Evolutionary conservation across 2,329 filamentous ascomycete species (phyloP).

Genomic region (Pseudocercospora fijiensis): DNA sequence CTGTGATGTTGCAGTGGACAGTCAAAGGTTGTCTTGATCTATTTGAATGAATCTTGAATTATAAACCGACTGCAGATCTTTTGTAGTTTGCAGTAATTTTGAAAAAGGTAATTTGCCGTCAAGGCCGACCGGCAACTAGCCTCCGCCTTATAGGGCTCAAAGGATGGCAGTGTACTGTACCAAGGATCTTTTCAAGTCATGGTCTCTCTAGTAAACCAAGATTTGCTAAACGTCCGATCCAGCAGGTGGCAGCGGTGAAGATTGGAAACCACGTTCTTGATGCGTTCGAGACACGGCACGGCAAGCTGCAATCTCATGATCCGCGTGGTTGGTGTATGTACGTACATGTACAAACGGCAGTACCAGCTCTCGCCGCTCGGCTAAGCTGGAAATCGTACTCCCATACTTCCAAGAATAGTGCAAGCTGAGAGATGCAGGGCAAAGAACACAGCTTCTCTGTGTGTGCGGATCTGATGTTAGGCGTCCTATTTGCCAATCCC

Average conservation of each 20-base stretch:
- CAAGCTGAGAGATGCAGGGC: not conserved
- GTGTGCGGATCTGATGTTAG: not conserved
- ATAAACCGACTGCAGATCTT: not conserved
- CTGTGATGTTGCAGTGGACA: not conserved
- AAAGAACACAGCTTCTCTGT: not conserved
- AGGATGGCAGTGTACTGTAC: not conserved
- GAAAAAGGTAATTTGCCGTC: not conserved
- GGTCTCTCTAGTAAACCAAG: not conserved
- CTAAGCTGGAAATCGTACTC: not conserved
- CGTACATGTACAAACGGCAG: not conserved
- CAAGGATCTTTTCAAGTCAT: not conserved
- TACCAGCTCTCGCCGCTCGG: not conserved
- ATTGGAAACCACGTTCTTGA: not conserved
- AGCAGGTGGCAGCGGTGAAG: not conserved
- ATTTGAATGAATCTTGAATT: not conserved
- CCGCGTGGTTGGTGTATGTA: not conserved
- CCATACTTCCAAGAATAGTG: not conserved
- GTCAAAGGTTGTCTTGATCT: not conserved
- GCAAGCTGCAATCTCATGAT: not conserved
- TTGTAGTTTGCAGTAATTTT: not conserved
- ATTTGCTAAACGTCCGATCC: not conserved
- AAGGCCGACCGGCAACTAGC: not conserved
- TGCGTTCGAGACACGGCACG: not conserved
- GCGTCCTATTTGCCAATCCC: not conserved
- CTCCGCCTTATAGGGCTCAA: constrained; percentile 1